Evolutionary conservation across 257 asterid genomes (phyloP).

Genomic region (Fraxinus excelsior): DNA sequence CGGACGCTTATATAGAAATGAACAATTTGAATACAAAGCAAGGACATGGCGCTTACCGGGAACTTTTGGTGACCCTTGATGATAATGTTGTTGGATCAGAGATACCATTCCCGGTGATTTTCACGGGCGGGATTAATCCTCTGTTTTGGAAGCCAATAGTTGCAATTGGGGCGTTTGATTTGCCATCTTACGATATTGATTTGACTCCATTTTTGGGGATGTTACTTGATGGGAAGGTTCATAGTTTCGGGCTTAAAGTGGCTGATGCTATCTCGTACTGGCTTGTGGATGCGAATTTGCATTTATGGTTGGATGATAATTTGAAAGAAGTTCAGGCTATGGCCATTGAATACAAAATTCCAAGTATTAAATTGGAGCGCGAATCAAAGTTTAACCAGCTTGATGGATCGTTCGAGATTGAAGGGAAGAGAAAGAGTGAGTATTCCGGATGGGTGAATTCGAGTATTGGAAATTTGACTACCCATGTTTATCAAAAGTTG

Average conservation of each 20-base stretch:
- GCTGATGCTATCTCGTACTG: conserved; percentile 65
- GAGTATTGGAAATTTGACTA: conserved; percentile 70
- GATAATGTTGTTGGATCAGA: conserved; percentile 59
- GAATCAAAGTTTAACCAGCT: conserved; percentile 38
- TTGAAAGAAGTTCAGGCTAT: conserved; percentile 52
- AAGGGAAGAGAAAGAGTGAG: conserved; percentile 48
- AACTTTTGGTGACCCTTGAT: conserved; percentile 64
- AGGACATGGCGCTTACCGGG: conserved; percentile 80
- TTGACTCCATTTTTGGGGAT: conserved; percentile 65
- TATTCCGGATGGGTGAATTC: conserved; percentile 81
- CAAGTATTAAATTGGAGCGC: conserved; percentile 35
- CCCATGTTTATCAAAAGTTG: conserved; percentile 32
- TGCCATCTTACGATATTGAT: conserved; percentile 77
- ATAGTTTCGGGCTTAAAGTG: conserved; percentile 54
- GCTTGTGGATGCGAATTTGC: conserved; percentile 82
- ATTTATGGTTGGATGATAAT: conserved; percentile 70
- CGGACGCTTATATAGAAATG: conserved; percentile 55
- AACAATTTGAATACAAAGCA: conserved; percentile 41
- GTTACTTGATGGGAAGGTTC: conserved; percentile 58
- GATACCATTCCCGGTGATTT: conserved; percentile 80
- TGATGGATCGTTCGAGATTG: conserved; percentile 58
- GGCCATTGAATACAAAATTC: conserved; percentile 33
- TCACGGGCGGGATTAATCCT: conserved; percentile 79
- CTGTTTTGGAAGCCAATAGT: conserved; percentile 87
- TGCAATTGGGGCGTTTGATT: conserved; percentile 78